Base-by-base conservation (phyloP, 148 eudicot genomes). In the Rhododendron ferrugineum region DNA sequence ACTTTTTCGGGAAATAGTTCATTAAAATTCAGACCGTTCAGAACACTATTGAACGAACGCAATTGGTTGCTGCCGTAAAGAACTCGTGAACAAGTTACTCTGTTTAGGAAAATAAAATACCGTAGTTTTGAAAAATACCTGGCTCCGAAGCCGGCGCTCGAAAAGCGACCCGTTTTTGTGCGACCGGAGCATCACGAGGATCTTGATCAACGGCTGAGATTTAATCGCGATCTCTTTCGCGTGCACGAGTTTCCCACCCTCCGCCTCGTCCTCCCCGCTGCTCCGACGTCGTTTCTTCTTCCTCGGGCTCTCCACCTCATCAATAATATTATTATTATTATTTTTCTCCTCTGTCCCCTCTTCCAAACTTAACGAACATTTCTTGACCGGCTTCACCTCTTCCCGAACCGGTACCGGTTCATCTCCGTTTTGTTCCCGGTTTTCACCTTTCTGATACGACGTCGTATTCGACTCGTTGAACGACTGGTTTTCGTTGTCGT, bases 81-180 rank as follows among this genome's bases (percentile, higher is more conserved):
- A n/a, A n/a, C n/a, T 0, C 7, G 7, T 6, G 42, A 40, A 40
- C 42, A 40, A 40, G 42, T 40, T 40, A 40, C 44, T 40, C 44
- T 0, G 1, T 40, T 40, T 8, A 40, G 6, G 44, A 40, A 6
- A 40, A 5, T 2, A 64, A 64, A 66, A 66, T n/a, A 26, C 6
- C 11, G 15, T 66, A n/a, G n/a, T 34, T 34, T 74, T 15, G 11
- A 49, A 36, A 75, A 58, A 58, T 58, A 90, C 92, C 90, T 90
- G 92, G 84, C 88, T 85, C n/a, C 90, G 90, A 66, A 88, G 89
- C 68, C 89, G 89, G 50, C 89, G 88, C 47, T 87, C 86, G 78
- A 90, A 90, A 78, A 84, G 88, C 56, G 92, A 90, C 85, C 89
- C 92, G 83, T 88, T 88, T 84, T 87, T 90, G 47, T 90, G 92